phyloP scores from a whole-genome alignment of 306 rosid genomes.

The Lathyrus tuberosus region DNA sequence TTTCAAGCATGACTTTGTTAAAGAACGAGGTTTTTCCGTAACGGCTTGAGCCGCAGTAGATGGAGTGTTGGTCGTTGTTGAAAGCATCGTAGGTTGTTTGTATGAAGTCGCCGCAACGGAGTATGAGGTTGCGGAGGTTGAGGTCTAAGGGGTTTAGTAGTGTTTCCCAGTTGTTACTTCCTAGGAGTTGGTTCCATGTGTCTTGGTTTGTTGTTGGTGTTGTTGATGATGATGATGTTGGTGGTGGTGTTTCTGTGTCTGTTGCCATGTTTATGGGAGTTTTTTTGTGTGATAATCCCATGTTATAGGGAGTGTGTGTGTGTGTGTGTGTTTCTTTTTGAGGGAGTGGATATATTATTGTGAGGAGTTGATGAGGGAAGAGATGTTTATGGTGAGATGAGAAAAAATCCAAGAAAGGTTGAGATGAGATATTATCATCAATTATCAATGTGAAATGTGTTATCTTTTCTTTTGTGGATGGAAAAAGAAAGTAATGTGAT shows the following conservation, averaged over 20 bases:
- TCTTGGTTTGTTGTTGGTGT: conserved; percentile 8
- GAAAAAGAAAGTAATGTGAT: neutral
- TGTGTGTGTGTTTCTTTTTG: neutral
- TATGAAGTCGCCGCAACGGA: conserved; percentile 69
- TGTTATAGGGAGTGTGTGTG: neutral
- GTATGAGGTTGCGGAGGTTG: conserved; percentile 59
- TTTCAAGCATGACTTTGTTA: conserved; percentile 52
- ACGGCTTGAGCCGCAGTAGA: conserved; percentile 67
- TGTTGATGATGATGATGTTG: neutral
- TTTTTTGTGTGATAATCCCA: conserved; percentile 7
- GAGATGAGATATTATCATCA: neutral
- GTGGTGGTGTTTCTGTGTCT: neutral
- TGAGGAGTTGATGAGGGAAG: conserved; percentile 6
- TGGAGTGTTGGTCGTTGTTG: conserved; percentile 68
- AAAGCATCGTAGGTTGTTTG: conserved; percentile 77
- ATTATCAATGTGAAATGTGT: neutral
- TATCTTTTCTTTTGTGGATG: neutral
- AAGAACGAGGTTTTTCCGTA: conserved; percentile 63
- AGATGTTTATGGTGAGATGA: neutral
- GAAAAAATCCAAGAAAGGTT: neutral
- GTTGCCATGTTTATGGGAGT: conserved; percentile 4
- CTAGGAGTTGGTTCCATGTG: conserved; percentile 57
- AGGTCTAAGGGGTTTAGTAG: conserved; percentile 59
- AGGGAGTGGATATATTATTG: neutral
- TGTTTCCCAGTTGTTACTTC: conserved; percentile 55